These are phyloP conservation scores for Kwoniella botswanensis DNA, from an alignment of 768 basidiomycete genomes.

Conservation along the genomic window DNA sequence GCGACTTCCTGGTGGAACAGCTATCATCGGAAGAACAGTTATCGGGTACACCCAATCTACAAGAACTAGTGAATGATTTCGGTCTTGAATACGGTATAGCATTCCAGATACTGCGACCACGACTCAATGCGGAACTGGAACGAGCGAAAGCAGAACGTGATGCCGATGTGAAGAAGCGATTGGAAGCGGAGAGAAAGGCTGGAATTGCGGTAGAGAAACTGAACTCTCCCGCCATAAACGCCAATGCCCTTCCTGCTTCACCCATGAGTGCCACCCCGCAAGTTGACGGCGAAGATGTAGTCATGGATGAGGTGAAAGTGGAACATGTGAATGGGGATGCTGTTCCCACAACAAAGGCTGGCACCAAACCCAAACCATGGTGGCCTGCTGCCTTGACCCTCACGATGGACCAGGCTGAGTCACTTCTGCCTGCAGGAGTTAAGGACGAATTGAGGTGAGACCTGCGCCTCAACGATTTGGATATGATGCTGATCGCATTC, in stretches of 20 bases:
- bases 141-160: constrained; percentile 30
- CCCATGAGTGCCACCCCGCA: constrained; percentile 11
- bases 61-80: constrained; percentile 74
- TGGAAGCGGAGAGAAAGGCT: constrained; percentile 33
- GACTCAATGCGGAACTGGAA: constrained; percentile 46
- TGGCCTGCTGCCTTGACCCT: constrained; percentile 78
- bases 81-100: constrained; percentile 83
- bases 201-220: constrained; percentile 7
- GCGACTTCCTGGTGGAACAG: constrained; percentile 81
- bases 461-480: background rate
- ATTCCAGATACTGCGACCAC: constrained; percentile 89
- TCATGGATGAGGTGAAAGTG: constrained; percentile 21
- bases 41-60: constrained; percentile 74
- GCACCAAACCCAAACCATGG: constrained; percentile 24
- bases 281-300: constrained; percentile 25
- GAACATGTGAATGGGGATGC: constrained; percentile 29
- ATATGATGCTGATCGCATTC: constrained; percentile 3
- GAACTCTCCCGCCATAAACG: constrained; percentile 29
- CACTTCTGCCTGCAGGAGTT: constrained; percentile 77
- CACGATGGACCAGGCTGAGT: constrained; percentile 76
- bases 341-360: constrained; percentile 12
- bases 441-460: constrained; percentile 25
- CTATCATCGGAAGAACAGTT: constrained; percentile 74
- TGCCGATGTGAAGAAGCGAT: constrained; percentile 28
- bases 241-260: constrained; percentile 9